Conservation (phyloP, 2,329 filamentous ascomycete species). For the Phyllosticta citriasiana region DNA sequence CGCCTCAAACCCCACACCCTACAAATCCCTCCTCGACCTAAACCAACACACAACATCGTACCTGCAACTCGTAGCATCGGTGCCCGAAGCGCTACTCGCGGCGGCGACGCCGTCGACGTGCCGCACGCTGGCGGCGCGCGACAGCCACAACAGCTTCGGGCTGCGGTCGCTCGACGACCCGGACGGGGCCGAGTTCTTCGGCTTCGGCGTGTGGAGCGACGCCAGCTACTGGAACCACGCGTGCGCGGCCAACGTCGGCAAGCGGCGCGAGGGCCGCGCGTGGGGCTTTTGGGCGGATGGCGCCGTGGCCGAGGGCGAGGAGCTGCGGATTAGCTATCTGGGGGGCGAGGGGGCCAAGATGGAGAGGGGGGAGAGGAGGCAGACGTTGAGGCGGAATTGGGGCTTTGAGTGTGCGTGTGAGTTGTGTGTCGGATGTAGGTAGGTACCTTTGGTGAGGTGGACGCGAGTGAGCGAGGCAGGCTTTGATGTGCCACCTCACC, state of each 20-base stretch:
- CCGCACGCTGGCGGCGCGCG: constrained; percentile 27
- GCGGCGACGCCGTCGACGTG: constrained; percentile 26
- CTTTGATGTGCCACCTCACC: too few species aligned
- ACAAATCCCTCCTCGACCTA: constrained; percentile 31
- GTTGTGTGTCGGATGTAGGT: constrained; percentile 21
- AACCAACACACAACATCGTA: constrained; percentile 30
- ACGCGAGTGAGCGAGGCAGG: too few species aligned
- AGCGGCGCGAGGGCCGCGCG: constrained; percentile 28
- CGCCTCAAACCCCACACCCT: constrained; percentile 31
- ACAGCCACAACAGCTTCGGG: constrained; percentile 39
- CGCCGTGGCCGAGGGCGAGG: constrained; percentile 29
- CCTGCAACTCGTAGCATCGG: constrained; percentile 32
- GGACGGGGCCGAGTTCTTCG: constrained; percentile 39
- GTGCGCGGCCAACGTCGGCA: constrained; percentile 35
- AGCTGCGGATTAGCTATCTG: constrained; percentile 40
- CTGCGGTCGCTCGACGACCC: constrained; percentile 33
- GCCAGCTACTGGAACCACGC: constrained; percentile 42
- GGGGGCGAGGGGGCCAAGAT: constrained; percentile 37
- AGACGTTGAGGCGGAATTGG: constrained; percentile 32
- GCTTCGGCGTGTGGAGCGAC: constrained; percentile 37
- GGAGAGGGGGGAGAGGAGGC: constrained; percentile 26
- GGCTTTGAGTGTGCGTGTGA: constrained; percentile 36
- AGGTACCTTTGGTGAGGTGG: too few species aligned
- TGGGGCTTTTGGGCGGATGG: constrained; percentile 32
- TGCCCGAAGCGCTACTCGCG: constrained; percentile 27